A percentile compares a stretch with the other conserved stretches of the same genome.
Evolutionary conservation across 176 grass and related monocot species (phyloP).

Genomic region (Musa schizocarpa): DNA sequence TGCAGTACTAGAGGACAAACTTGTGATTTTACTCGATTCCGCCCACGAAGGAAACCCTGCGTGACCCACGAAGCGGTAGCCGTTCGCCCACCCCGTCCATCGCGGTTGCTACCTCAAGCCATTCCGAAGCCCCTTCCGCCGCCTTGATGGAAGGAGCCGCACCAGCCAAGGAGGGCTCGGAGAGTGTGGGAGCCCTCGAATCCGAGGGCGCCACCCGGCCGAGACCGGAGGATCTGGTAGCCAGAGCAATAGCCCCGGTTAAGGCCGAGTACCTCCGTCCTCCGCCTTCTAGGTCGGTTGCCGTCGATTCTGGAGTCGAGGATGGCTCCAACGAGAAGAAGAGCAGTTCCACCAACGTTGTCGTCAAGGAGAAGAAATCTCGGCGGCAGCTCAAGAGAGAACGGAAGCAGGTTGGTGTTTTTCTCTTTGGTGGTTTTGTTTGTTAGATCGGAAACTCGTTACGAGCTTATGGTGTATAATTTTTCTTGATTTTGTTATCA

Average conservation of each 20-base stretch:
- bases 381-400: conserved; percentile 75
- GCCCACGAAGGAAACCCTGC: too few relatives aligned
- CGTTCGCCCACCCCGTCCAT: too few relatives aligned
- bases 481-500: not conserved
- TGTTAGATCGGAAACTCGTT: not conserved
- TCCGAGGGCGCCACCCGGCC: not conserved
- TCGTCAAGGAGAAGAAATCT: conserved; percentile 70
- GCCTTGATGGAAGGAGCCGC: not conserved
- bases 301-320: conserved; percentile 5
- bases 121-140: not conserved
- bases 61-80: too few relatives aligned
- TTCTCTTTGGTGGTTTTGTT: not conserved
- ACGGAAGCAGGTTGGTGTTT: conserved; percentile 47
- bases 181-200: not conserved
- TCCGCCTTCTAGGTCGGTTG: conserved; percentile 21
- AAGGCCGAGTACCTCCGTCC: conserved; percentile 64
- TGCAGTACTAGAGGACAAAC: too few relatives aligned
- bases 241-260: conserved; percentile 57
- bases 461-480: not conserved
- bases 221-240: conserved; percentile 62
- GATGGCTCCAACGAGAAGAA: conserved; percentile 22
- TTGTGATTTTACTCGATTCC: too few relatives aligned
- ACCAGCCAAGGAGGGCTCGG: not conserved
- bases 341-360: conserved; percentile 1
- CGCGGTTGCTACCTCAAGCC: too few relatives aligned